A percentile compares a stretch with the other conserved stretches of the same genome.
Conservation (phyloP, 2,329 filamentous ascomycete genomes). For the Aspergillus candidus region DNA sequence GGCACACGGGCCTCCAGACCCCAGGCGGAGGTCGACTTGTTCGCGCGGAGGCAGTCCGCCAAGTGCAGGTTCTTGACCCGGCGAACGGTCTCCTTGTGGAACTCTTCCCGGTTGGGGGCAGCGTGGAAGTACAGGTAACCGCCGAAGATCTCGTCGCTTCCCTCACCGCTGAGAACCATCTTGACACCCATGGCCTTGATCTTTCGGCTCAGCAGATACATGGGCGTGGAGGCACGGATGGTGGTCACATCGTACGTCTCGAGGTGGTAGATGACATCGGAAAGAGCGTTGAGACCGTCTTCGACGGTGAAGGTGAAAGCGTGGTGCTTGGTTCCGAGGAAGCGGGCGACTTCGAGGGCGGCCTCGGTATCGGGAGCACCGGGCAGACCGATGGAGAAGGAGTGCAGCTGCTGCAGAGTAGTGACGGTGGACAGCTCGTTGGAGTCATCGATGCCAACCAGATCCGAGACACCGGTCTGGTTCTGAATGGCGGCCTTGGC, state of each 20-base stretch:
- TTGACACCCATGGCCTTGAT: constrained; percentile 99
- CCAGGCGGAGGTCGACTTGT: constrained; percentile 99
- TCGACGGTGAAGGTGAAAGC: constrained; percentile 98
- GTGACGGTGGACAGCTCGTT: constrained; percentile 85
- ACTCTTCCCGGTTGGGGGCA: constrained; percentile 82
- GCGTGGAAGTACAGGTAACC: constrained; percentile 98
- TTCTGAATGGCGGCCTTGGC: constrained; percentile 41
- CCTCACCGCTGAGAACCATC: constrained; percentile 97
- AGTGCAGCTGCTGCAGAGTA: constrained; percentile 91
- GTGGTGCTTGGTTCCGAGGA: constrained; percentile 95
- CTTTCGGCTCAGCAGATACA: constrained; percentile 96
- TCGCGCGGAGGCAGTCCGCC: constrained; percentile 92
- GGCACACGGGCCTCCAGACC: constrained; percentile 95
- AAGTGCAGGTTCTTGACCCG: constrained; percentile 95
- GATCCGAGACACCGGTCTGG: constrained; percentile 47
- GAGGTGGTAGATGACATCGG: constrained; percentile 95
- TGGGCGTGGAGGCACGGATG: constrained; percentile 94
- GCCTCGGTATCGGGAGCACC: constrained; percentile 88
- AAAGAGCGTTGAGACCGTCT: constrained; percentile 92
- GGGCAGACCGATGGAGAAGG: constrained; percentile 95
- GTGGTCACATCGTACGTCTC: constrained; percentile 98
- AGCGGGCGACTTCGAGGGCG: constrained; percentile 87
- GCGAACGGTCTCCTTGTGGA: constrained; percentile 91
- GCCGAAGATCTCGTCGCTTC: constrained; percentile 96
- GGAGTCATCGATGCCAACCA: constrained; percentile 92